Conservation (phyloP, 768 basidiomycete genomes). For the Lepiota subincarnata region DNA sequence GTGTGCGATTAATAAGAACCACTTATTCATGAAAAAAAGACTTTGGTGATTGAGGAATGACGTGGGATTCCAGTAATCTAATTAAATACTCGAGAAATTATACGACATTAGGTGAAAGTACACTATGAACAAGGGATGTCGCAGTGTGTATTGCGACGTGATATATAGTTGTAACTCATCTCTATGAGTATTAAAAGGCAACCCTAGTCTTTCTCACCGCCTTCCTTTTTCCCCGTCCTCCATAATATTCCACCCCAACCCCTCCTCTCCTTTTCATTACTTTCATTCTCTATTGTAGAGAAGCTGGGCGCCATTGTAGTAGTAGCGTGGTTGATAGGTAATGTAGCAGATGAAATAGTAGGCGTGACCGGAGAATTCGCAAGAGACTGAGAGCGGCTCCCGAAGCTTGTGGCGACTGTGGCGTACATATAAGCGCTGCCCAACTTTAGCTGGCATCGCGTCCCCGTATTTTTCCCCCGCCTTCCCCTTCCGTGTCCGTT, state of each 20-base stretch:
- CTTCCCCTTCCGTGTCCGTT: not conserved
- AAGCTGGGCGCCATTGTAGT: not conserved
- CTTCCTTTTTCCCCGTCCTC: constrained; percentile 6
- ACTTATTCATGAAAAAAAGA: too few relatives aligned
- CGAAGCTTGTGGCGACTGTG: not conserved
- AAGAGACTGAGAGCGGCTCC: not conserved
- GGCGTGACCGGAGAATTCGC: not conserved
- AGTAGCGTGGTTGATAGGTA: not conserved
- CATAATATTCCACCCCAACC: constrained; percentile 4
- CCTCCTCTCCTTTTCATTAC: constrained; percentile 1
- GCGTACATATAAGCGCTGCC: not conserved
- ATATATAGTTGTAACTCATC: too few relatives aligned
- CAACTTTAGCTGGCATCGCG: not conserved
- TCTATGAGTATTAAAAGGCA: not conserved
- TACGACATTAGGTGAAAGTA: too few relatives aligned
- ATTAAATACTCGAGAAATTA: too few relatives aligned
- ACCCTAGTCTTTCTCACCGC: not conserved
- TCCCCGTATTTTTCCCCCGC: not conserved
- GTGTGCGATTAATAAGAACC: too few relatives aligned
- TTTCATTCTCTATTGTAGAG: not conserved
- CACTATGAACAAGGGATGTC: too few relatives aligned
- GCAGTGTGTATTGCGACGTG: too few relatives aligned
- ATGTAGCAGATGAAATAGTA: not conserved
- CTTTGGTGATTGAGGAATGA: too few relatives aligned
- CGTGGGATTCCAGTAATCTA: too few relatives aligned